Evolutionary conservation across 2,329 filamentous ascomycete species (phyloP).

Genomic region (Microsporum canis): DNA sequence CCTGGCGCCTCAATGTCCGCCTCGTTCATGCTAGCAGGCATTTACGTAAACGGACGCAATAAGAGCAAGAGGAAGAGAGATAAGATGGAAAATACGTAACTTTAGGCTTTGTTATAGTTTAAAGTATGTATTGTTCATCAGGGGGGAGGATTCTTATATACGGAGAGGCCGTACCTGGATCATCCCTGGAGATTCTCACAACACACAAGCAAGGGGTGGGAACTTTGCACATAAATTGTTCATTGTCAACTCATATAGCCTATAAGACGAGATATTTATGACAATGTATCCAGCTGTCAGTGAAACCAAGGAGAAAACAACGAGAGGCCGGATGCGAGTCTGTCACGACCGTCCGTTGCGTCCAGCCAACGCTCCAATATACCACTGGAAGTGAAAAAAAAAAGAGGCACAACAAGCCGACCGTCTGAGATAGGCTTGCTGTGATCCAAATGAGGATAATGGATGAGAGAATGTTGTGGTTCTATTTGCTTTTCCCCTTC

Average conservation of each 20-base stretch:
- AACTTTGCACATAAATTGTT: neutral
- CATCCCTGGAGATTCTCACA: neutral
- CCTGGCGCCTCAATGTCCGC: neutral
- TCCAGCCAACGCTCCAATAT: neutral
- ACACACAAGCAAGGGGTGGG: neutral
- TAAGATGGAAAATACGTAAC: too few relatives aligned
- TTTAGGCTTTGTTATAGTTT: too few relatives aligned
- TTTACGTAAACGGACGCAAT: neutral
- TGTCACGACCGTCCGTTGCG: neutral
- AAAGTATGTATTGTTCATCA: too few relatives aligned
- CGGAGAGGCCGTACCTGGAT: neutral
- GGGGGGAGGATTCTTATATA: neutral
- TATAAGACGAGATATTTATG: neutral
- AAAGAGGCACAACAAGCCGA: neutral
- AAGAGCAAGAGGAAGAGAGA: neutral
- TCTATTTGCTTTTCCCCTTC: slow-evolving; percentile 22
- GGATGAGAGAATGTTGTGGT: neutral
- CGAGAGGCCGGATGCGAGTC: neutral
- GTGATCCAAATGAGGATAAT: neutral
- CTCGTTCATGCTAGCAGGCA: neutral
- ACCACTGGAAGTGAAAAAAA: neutral
- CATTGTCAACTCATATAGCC: neutral
- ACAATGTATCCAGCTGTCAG: neutral
- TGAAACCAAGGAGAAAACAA: neutral
- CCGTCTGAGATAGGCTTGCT: neutral